Base-by-base conservation (phyloP, 1,284 basidiomycete genomes). In the Tremellales sp. region DNA sequence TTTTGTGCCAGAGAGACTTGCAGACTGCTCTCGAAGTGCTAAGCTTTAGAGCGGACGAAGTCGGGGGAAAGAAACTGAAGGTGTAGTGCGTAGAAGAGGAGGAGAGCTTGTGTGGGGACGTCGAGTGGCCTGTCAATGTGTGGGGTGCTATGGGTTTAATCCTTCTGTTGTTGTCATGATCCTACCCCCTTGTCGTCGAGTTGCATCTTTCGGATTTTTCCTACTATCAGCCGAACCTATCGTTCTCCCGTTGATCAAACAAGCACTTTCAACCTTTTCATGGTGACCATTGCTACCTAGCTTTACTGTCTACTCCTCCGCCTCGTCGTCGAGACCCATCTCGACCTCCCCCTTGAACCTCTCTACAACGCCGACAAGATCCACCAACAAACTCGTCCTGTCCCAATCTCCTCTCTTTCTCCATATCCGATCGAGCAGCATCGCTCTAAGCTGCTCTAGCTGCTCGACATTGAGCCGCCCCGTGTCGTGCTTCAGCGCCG, bases 401-500 rank as follows among this genome's bases (percentile, higher is more conserved):
- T 97, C 79, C 93, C 95, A 98, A 16, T 86, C 83, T 16, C 75
- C 72, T 14, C 92, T 77, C 54, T 82, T 81, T 16, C 81, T 76
- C 91, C 93, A 97, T 16, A 97, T 78, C 27, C 77, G 76, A 42
- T 84, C 82, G 36, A 92, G 81, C 56, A 83, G 86, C 1, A 81
- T 82, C 4, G 94, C 92, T 3, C 95, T 82, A 5, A 97, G 77
- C 66, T 97, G 91, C 65, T 97, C 93, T 3, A 98, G 79, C 67
- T 97, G 84, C 63, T 98, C 94, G 37, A 97, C 78, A 21, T 76
- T 86, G 35, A 92, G 74, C 1, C 62, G 60, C 1, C 57, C 68
- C 1, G 89, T 93, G 8, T 32, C 33, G 24, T 53, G 21, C 22
- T 47, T 46, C 22, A 73, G 48, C 7, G 53, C 48, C 0, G 40